These are phyloP conservation scores for Penicillium parvum DNA, from an alignment of 495 filamentous ascomycete genomes.

Conservation along the genomic window DNA sequence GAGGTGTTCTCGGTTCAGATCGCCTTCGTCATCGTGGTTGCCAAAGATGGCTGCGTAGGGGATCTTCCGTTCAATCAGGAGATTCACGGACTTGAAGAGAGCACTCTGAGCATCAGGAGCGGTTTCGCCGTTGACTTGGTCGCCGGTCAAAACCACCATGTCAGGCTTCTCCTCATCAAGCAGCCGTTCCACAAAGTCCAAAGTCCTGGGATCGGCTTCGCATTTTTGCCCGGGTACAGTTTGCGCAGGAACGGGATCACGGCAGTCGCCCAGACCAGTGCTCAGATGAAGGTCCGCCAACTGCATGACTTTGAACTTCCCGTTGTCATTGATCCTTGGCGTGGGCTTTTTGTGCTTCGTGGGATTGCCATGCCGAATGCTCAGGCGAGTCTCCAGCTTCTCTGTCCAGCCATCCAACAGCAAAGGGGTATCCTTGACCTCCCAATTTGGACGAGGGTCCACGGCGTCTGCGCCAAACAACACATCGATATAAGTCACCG, in stretches of 20 bases:
- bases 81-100: slow-evolving; percentile 87
- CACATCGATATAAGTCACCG: slow-evolving; percentile 82
- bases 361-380: slow-evolving; percentile 66
- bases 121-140: slow-evolving; percentile 93
- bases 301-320: slow-evolving; percentile 97
- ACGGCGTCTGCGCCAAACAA: slow-evolving; percentile 92
- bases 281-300: slow-evolving; percentile 86
- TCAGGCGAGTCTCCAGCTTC: slow-evolving; percentile 63
- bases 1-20: slow-evolving; percentile 65
- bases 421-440: slow-evolving; percentile 64
- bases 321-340: slow-evolving; percentile 77
- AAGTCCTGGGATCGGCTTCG: slow-evolving; percentile 84
- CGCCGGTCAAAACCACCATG: slow-evolving; percentile 83
- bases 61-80: slow-evolving; percentile 80
- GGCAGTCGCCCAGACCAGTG: slow-evolving; percentile 78
- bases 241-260: slow-evolving; percentile 73
- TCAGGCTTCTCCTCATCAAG: slow-evolving; percentile 91
- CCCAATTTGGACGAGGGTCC: slow-evolving; percentile 81
- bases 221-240: slow-evolving; percentile 66
- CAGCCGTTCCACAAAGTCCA: slow-evolving; percentile 79
- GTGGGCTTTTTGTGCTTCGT: slow-evolving; percentile 55
- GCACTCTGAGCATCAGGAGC: slow-evolving; percentile 88
- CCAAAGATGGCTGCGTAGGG: slow-evolving; percentile 95
- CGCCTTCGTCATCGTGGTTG: slow-evolving; percentile 94
- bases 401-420: slow-evolving; percentile 60